These are phyloP conservation scores for Akanthomyces muscarius DNA, from an alignment of 2,329 filamentous ascomycete genomes.

Conservation along the genomic window DNA sequence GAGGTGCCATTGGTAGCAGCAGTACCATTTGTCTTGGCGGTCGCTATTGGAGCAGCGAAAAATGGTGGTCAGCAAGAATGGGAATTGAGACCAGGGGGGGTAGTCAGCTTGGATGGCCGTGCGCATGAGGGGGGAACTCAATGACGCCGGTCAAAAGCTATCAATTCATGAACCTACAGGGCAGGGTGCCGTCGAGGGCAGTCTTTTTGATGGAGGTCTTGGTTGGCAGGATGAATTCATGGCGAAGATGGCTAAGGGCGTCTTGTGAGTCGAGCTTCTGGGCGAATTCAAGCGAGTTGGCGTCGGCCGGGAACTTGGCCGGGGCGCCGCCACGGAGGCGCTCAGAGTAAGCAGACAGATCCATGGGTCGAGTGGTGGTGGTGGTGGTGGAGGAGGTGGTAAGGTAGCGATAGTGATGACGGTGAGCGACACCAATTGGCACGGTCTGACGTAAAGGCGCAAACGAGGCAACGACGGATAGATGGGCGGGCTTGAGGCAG, in stretches of 20 bases:
- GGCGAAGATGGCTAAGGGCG: slow-evolving; percentile 55
- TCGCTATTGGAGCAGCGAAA: neutral
- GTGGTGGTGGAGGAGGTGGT: slow-evolving; percentile 10
- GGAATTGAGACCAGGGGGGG: neutral
- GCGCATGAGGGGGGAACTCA: neutral
- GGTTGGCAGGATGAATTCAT: slow-evolving; percentile 74
- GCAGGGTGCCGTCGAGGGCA: slow-evolving; percentile 45
- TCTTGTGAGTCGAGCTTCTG: slow-evolving; percentile 56
- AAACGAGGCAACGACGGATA: neutral
- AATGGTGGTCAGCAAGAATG: neutral
- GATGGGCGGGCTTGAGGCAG: neutral
- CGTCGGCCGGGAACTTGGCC: slow-evolving; percentile 45
- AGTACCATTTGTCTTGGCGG: slow-evolving; percentile 23
- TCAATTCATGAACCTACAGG: slow-evolving; percentile 29
- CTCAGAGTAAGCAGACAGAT: slow-evolving; percentile 36
- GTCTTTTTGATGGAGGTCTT: slow-evolving; percentile 66
- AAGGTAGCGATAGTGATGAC: neutral
- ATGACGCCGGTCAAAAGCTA: neutral
- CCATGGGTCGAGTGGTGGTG: slow-evolving; percentile 28
- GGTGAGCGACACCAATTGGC: neutral
- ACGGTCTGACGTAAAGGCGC: neutral
- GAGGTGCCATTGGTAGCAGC: slow-evolving; percentile 15
- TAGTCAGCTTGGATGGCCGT: neutral
- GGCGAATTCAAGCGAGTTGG: slow-evolving; percentile 46
- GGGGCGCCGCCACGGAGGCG: slow-evolving; percentile 38